These are phyloP conservation scores for Ascochyta pisi DNA, from an alignment of 2,329 filamentous ascomycete species.

Conservation along the genomic window DNA sequence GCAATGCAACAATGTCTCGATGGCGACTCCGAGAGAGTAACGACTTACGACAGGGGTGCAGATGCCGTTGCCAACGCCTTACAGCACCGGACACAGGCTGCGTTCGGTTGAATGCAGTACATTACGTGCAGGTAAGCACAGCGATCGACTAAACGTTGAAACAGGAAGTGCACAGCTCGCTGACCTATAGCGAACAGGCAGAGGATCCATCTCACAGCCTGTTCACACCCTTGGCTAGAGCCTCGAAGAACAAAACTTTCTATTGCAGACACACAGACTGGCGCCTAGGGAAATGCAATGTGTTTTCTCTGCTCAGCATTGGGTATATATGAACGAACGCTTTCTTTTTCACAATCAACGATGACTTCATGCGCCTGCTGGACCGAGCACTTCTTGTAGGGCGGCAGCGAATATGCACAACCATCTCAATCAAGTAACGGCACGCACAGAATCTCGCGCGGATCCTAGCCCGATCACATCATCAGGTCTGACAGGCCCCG, in stretches of 20 bases:
- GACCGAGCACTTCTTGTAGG: not conserved
- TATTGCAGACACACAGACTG: not conserved
- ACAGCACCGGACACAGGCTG: not conserved
- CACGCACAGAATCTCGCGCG: slow-evolving; percentile 18
- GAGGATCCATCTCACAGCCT: slow-evolving; percentile 6
- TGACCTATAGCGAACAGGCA: slow-evolving; percentile 7
- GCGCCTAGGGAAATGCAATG: not conserved
- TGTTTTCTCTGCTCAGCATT: not conserved
- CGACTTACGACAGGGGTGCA: slow-evolving; percentile 5
- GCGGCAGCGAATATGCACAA: slow-evolving; percentile 21
- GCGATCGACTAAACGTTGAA: slow-evolving; percentile 13
- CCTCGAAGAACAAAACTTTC: not conserved
- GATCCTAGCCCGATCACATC: slow-evolving; percentile 18
- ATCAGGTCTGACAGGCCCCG: slow-evolving; percentile 11
- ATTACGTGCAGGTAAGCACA: slow-evolving; percentile 17
- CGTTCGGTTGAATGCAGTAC: slow-evolving; percentile 4
- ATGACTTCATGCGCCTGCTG: slow-evolving; percentile 7
- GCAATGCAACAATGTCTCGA: slow-evolving; percentile 4
- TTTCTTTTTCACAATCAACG: slow-evolving; percentile 1
- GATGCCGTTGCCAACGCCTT: slow-evolving; percentile 4
- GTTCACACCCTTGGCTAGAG: slow-evolving; percentile 4
- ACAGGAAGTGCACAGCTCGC: slow-evolving; percentile 1
- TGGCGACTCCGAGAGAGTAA: not conserved
- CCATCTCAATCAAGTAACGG: slow-evolving; percentile 23
- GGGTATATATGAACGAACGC: not conserved